Base-by-base conservation (phyloP, 345 rosid species). In the Erysimum cheiranthoides region DNA sequence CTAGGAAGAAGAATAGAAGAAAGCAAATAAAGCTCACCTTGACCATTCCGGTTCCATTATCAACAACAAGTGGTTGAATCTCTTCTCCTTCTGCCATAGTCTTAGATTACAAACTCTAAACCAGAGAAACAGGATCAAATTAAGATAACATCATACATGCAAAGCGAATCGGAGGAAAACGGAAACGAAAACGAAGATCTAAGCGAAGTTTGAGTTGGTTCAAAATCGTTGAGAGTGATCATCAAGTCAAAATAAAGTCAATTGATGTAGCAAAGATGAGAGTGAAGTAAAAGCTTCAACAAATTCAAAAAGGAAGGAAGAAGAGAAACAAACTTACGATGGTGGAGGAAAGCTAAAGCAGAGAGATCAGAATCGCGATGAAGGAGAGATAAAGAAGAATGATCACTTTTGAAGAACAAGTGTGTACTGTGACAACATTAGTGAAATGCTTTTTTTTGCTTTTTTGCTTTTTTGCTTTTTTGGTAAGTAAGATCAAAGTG, bases 31-130 rank as follows among this genome's bases (percentile, higher is more conserved):
- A 12, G 9, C 10, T 64, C 5, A 82, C 89, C 82, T 86, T 86
- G 42, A 86, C 84, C 89, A 86, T 84, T 62, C 87, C 89, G n/a
- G 84, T 83, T 50, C 90, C 88, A 63, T 87, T 83, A 45, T 87
- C 90, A 16, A 86, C 86, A 71, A 85, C 88, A 25, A 87, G 87
- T 45, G 87, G 88, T 54, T 82, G 88, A 73, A 83, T 83, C 76
- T 87, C 87, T 64, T 83, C 88, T 28, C 59, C 79, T 40, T 86
- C 85, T 46, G 85, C 85, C 85, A 81, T 81, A 3, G 3, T 64
- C 21, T 45, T 52, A 5, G 54, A 18, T 52, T 1, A 50, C 9
- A 5, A 5, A 58, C n/a, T 27, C 10, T 53, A 52, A 53, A 63
- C 7, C 51, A 32, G 28, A 63, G 52, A 9, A 49, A 28, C 5